Conservation (phyloP, 2,329 filamentous ascomycete genomes). For the Alternaria alternata region DNA sequence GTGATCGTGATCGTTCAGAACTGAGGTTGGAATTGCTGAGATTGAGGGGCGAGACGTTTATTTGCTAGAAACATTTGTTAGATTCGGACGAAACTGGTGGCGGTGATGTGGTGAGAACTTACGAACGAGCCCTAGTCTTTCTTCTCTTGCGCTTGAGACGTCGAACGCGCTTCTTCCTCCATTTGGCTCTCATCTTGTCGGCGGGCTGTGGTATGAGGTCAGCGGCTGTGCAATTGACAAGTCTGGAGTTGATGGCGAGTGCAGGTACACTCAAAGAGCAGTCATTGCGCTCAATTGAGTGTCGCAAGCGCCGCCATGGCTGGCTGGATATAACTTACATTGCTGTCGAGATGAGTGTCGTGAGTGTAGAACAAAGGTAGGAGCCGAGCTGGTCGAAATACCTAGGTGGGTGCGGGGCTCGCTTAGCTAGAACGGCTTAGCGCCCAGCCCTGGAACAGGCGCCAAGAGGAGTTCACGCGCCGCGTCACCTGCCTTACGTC, state of each 20-base stretch:
- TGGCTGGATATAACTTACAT: slow-evolving; percentile 44
- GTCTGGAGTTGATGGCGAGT: slow-evolving; percentile 17
- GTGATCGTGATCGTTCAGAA: slow-evolving; percentile 39
- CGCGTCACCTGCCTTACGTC: slow-evolving; percentile 17
- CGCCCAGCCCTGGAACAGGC: slow-evolving; percentile 4
- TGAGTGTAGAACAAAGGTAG: slow-evolving; percentile 48
- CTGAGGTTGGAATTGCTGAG: slow-evolving; percentile 46
- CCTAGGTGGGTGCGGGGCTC: slow-evolving; percentile 36
- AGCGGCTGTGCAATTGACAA: slow-evolving; percentile 32
- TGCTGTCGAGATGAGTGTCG: slow-evolving; percentile 55
- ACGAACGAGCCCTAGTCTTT: slow-evolving; percentile 99
- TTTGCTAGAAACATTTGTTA: slow-evolving; percentile 49
- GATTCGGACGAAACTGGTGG: not conserved
- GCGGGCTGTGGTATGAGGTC: slow-evolving; percentile 45
- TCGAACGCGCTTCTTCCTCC: slow-evolving; percentile 99
- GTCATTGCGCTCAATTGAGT: slow-evolving; percentile 37
- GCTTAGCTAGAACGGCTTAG: slow-evolving; percentile 24
- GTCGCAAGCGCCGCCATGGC: slow-evolving; percentile 9
- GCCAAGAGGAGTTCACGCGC: slow-evolving; percentile 19
- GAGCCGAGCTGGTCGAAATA: slow-evolving; percentile 27
- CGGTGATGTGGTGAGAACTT: slow-evolving; percentile 56
- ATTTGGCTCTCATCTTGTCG: slow-evolving; percentile 88
- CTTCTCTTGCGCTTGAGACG: slow-evolving; percentile 99
- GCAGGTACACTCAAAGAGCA: slow-evolving; percentile 10
- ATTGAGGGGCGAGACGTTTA: slow-evolving; percentile 59